phyloP scores from a whole-genome alignment of 2,329 filamentous ascomycete species.

The Fusarium humuli region DNA sequence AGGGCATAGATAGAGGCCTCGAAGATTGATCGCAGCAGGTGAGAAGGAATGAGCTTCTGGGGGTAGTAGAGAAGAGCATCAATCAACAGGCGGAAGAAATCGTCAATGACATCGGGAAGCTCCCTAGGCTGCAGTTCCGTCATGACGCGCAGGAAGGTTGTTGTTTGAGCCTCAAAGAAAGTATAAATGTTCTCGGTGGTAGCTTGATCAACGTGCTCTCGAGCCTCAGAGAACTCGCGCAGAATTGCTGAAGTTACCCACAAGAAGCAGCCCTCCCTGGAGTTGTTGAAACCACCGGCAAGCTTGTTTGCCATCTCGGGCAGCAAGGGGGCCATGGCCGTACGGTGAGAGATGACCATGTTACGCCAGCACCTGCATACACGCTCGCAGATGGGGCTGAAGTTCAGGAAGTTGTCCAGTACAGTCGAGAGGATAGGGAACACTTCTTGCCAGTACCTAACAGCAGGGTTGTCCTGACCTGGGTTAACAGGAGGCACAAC shows the following conservation, averaged over 20 bases:
- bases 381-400: conserved; percentile 89
- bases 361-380: conserved; percentile 96
- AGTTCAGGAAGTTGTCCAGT: conserved; percentile 86
- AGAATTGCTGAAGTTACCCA: conserved; percentile 97
- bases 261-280: conserved; percentile 95
- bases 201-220: conserved; percentile 83
- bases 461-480: conserved; percentile 84
- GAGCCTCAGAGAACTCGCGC: conserved; percentile 92
- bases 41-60: conserved; percentile 81
- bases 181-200: conserved; percentile 89
- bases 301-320: conserved; percentile 89
- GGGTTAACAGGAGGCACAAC: conserved; percentile 79
- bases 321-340: conserved; percentile 85
- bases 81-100: conserved; percentile 93
- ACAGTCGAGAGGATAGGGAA: conserved; percentile 89
- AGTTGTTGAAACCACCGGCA: conserved; percentile 83
- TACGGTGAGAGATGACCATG: conserved; percentile 96
- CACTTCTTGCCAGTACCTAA: conserved; percentile 96
- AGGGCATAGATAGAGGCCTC: conserved; percentile 88
- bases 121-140: conserved; percentile 82
- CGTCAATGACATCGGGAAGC: conserved; percentile 87
- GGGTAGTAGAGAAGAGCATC: conserved; percentile 96
- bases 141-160: conserved; percentile 88
- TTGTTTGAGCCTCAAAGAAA: conserved; percentile 95
- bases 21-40: conserved; percentile 84